Evolutionary conservation across 2,329 filamentous ascomycete genomes (phyloP), one percentile per base, ranked within the genome.

Genomic region (Botrytis porri): DNA sequence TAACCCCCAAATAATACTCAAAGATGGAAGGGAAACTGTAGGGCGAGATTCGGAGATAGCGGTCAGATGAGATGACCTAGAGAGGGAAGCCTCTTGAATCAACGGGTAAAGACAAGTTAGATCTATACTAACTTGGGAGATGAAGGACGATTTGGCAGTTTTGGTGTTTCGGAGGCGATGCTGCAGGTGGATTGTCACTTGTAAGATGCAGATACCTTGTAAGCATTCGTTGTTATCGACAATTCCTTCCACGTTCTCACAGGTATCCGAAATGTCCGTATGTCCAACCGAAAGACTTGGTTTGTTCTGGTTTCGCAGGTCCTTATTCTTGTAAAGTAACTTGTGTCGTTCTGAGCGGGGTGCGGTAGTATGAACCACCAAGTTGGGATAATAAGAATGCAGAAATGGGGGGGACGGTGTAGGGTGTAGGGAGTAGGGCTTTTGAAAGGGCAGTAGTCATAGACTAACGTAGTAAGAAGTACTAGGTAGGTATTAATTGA

Each of bases 21-120:
- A 54, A 66, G 22, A 39, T 29, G 64, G 43, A 45, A 54, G 64
- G 8, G 37, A 25, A 39, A 54, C n/a, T 35, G 32, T 39, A 35
- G 41, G 51, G 57, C 39, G 57, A 48, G 22, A 35, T n/a, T 29
- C 29, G 69, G 57, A 48, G 69, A 48, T 51, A 29, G 41, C 43
- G 59, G 69, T 60, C 51, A 62, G 69, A 43, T 70, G 69, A 48
- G 57, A 37, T 43, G 18, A 64, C 2, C 22, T 41, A n/a, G 22
- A 48, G 25, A 22, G 32, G 59, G 37, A 62, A 51, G 22, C 32
- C 43, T 65, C 37, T 10, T 25, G 43, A n/a, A 51, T 37, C 43
- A 65, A 54, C 32, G 64, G 41, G 16, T 43, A 43, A 64, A 64
- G 37, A 18, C 29, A 64, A 45, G 25, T 35, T 35, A 35, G 62